These are phyloP conservation scores for Pseudogymnoascus sp. DNA, from an alignment of 2,329 filamentous ascomycete genomes.

Conservation along the genomic window DNA sequence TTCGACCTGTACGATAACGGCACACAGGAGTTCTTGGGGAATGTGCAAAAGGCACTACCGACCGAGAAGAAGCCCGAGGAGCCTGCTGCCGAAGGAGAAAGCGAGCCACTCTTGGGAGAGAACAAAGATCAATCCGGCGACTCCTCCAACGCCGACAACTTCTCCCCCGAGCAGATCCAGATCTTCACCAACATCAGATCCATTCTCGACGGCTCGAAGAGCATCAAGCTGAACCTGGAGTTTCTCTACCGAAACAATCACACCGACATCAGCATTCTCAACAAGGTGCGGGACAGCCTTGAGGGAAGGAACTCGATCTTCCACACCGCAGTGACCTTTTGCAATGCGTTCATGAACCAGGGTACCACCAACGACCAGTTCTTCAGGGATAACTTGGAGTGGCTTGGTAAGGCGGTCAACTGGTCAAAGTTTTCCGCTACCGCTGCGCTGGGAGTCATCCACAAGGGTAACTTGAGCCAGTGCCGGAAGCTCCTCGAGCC, in stretches of 20 bases:
- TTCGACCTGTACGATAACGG: conserved; percentile 98
- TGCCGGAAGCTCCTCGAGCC: conserved; percentile 89
- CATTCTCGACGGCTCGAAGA: conserved; percentile 80
- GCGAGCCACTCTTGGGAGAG: conserved; percentile 49
- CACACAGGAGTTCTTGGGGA: conserved; percentile 90
- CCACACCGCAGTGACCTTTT: conserved; percentile 93
- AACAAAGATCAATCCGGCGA: conserved; percentile 33
- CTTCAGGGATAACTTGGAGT: conserved; percentile 95
- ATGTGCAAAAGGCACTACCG: conserved; percentile 75
- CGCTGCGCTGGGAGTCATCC: conserved; percentile 90
- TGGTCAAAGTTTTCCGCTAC: conserved; percentile 99
- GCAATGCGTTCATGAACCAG: conserved; percentile 98
- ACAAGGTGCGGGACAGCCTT: conserved; percentile 91
- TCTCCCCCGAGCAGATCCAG: conserved; percentile 45
- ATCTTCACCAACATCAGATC: conserved; percentile 55
- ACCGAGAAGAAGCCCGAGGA: conserved; percentile 44
- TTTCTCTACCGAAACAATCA: conserved; percentile 95
- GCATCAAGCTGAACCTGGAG: conserved; percentile 89
- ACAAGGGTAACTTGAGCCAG: conserved; percentile 88
- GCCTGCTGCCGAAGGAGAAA: conserved; percentile 45
- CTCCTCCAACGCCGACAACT: conserved; percentile 17
- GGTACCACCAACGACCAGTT: conserved; percentile 98
- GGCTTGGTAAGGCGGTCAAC: conserved; percentile 96
- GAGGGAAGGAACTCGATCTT: conserved; percentile 97
- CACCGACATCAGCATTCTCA: conserved; percentile 83